Evolutionary conservation across 148 eudicot species (phyloP).

Genomic region (Selenicereus undatus): DNA sequence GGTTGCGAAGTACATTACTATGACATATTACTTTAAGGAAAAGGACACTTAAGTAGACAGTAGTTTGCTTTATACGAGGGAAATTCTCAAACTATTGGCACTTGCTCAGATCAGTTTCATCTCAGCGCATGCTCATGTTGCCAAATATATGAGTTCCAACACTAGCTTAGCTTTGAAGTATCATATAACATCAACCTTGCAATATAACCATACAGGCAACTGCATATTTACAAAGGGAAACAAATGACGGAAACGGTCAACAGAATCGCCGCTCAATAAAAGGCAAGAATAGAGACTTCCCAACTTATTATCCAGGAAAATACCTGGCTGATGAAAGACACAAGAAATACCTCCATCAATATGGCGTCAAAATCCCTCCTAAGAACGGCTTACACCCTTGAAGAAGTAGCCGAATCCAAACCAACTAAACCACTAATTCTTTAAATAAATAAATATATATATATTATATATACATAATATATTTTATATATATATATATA

Average conservation of each 20-base stretch:
- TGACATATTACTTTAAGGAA: constrained; percentile 5
- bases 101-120: not conserved
- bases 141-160: not conserved
- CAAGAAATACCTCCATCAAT: not conserved
- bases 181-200: not conserved
- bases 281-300: not conserved
- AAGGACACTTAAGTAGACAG: not conserved
- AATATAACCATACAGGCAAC: not conserved
- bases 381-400: too few species aligned
- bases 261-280: constrained; percentile 2
- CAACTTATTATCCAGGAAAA: too few species aligned
- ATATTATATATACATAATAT: too few species aligned
- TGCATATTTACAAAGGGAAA: not conserved
- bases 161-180: not conserved
- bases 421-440: too few species aligned
- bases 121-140: not conserved
- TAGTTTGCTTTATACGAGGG: not conserved
- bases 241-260: not conserved
- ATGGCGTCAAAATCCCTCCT: not conserved
- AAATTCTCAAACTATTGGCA: constrained; percentile 1
- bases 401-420: too few species aligned
- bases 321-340: not conserved
- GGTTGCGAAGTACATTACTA: not conserved
- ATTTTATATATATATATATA: too few species aligned
- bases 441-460: not conserved